Evolutionary conservation across 1,139 yeast species (phyloP), one percentile per base, ranked within the genome.

Genomic region (Candida smagusa): DNA sequence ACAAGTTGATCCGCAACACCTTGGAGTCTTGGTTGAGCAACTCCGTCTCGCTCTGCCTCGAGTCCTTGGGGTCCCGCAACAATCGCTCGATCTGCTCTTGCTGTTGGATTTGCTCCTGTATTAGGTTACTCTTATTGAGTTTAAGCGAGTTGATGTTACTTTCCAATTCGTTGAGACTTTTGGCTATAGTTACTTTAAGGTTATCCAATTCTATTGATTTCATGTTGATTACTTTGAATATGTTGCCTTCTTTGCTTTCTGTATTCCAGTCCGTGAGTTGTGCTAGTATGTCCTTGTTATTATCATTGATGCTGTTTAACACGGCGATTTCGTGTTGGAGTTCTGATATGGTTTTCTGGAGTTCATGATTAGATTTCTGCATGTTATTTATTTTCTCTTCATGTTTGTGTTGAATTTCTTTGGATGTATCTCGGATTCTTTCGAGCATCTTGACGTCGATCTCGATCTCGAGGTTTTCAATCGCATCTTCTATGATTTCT

Each of bases 131-230:
- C 36, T 74, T 56, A 24, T 68, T 64, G 29, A 77, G 65, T 38
- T 68, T 72, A 41, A 72, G 61, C 6, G 72, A 59, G 43, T 76
- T 76, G 28, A 77, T 65, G 25, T 71, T 60, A 46, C 77, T 68
- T 41, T 79, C 84, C 39, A 80, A 60, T 34, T 77, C 81, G 38
- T 79, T 77, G 42, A 81, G 63, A 27, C 68, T 69, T 48, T 78
- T 79, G 3, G 84, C 85, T 8, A 79, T 59, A 7, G 72, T 49
- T 37, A 81, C 73, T 42, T 78, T 76, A 33, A 68, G 64, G 30
- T 70, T 65, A 47, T 79, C 84, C 32, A 79, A 42, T 46, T 61
- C 58, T 36, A 52, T 43, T 41, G 67, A 50, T 46, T 63, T 53
- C 45, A 50, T 39, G 48, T 55, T 49, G 48, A 63, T 44, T 36